Conservation (phyloP, 257 asterid genomes). For the Cinchona pubescens region DNA sequence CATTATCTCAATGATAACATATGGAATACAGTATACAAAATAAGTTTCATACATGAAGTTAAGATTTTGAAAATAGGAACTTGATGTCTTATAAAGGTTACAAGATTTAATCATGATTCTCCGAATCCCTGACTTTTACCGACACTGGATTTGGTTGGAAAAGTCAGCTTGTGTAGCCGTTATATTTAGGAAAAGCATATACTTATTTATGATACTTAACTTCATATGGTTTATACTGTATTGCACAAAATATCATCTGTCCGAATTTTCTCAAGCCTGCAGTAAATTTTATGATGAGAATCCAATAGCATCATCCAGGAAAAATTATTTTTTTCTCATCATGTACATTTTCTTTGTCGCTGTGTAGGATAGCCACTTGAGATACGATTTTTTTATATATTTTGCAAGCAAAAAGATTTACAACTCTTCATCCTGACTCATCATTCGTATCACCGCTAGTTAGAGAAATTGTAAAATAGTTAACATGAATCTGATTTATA, state of each 20-base stretch:
- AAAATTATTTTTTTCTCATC: background rate
- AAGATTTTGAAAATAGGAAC: too few relatives aligned
- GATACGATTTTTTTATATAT: too few relatives aligned
- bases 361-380: background rate
- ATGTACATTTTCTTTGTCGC: background rate
- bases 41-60: too few relatives aligned
- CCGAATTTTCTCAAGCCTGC: background rate
- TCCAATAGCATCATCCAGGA: background rate
- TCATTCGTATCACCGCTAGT: too few relatives aligned
- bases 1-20: too few relatives aligned
- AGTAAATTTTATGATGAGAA: background rate
- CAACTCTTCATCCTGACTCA: background rate
- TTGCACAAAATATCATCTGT: background rate
- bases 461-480: background rate
- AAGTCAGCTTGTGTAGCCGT: constrained; percentile 3
- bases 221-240: background rate
- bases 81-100: background rate
- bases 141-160: constrained; percentile 21
- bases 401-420: background rate
- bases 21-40: too few relatives aligned
- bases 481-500: too few relatives aligned
- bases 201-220: background rate
- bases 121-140: constrained; percentile 20
- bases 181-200: background rate
- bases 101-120: background rate